Percentiles rank a stretch among this genome's conserved stretches.
Conservation (phyloP, 2,329 filamentous ascomycete genomes). For the Aspergillus sp. region DNA sequence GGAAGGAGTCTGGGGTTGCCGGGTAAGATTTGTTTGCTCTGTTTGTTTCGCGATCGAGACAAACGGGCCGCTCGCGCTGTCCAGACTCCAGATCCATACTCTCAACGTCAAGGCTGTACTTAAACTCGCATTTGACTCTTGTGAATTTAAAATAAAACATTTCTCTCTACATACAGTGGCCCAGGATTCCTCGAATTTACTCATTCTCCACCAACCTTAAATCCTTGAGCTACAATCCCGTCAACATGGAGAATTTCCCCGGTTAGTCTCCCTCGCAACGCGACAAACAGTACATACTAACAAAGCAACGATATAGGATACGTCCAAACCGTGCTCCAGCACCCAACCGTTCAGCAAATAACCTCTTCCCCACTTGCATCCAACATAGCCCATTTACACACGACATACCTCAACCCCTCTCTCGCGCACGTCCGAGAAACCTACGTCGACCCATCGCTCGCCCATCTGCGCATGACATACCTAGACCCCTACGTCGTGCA, state of each 20-base stretch:
- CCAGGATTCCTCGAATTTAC: background rate
- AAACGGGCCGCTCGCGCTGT: background rate
- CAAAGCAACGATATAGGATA: conserved; percentile 12
- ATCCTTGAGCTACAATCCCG: background rate
- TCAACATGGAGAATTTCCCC: conserved; percentile 18
- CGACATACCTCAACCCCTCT: conserved; percentile 13
- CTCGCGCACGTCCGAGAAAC: conserved; percentile 11
- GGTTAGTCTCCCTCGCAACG: conserved; percentile 4
- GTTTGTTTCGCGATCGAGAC: background rate
- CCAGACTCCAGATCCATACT: background rate
- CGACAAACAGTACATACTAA: background rate
- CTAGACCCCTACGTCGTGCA: conserved; percentile 53
- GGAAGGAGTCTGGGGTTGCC: background rate
- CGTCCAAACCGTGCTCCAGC: conserved; percentile 15
- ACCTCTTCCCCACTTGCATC: conserved; percentile 15
- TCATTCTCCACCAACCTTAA: background rate
- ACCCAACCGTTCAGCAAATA: conserved; percentile 17
- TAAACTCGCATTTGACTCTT: background rate
- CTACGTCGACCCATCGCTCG: conserved; percentile 22
- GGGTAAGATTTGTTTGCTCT: background rate
- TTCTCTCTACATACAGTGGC: background rate
- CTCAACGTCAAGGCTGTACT: background rate
- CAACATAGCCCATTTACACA: conserved; percentile 12
- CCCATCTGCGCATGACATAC: conserved; percentile 31
- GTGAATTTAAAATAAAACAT: background rate